Conservation (phyloP, 2,329 filamentous ascomycete species). For the Cucurbitaria berberidis region DNA sequence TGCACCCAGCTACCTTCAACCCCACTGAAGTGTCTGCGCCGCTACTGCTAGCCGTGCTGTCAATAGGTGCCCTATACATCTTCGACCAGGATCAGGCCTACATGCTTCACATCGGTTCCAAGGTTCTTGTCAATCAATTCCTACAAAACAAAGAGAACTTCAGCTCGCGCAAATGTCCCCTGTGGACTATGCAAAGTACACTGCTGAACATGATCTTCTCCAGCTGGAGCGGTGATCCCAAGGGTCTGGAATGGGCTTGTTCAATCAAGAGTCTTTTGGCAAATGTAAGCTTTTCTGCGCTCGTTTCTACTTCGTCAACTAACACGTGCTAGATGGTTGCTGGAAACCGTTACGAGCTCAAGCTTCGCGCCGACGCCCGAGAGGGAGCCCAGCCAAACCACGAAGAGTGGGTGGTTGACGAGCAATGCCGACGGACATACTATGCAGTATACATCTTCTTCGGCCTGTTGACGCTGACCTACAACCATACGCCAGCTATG, state of each 20-base stretch:
- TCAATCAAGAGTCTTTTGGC: conserved; percentile 98
- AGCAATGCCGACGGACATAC: conserved; percentile 94
- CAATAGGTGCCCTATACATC: conserved; percentile 93
- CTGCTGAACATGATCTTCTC: conserved; percentile 98
- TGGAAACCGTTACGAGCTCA: conserved; percentile 94
- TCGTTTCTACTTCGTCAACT: background rate
- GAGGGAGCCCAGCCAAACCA: conserved; percentile 77
- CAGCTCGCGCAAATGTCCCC: conserved; percentile 92
- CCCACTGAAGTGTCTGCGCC: conserved; percentile 81
- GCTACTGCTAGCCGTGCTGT: conserved; percentile 85
- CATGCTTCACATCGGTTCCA: conserved; percentile 95
- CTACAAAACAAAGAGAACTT: conserved; percentile 98
- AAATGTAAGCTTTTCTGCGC: conserved; percentile 58
- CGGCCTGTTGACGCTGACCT: conserved; percentile 89
- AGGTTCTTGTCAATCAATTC: conserved; percentile 96
- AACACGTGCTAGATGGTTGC: conserved; percentile 73
- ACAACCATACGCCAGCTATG: conserved; percentile 97
- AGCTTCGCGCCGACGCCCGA: conserved; percentile 88
- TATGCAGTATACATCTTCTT: conserved; percentile 99
- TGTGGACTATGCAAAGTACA: conserved; percentile 98
- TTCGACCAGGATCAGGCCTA: conserved; percentile 98
- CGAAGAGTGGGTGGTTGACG: conserved; percentile 94
- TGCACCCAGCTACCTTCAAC: conserved; percentile 90
- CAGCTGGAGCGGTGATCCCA: conserved; percentile 98
- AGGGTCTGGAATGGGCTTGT: conserved; percentile 97